phyloP scores from a whole-genome alignment of 1,284 basidiomycete species.

The Bjerkandera adusta region DNA sequence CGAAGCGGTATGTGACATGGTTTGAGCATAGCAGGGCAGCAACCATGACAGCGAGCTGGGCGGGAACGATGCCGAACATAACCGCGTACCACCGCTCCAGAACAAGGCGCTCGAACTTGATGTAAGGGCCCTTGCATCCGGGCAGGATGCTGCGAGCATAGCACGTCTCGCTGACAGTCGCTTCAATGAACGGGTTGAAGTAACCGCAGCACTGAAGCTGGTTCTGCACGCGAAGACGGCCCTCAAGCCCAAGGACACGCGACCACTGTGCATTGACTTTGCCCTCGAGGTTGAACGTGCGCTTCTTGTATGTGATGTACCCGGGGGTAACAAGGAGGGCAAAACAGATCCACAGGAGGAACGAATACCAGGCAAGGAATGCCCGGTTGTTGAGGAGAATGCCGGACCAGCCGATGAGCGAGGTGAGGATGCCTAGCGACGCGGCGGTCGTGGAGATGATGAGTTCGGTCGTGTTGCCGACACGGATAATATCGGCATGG shows the following conservation, averaged over 20 bases:
- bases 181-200: conserved; percentile 58
- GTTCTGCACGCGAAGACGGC: conserved; percentile 54
- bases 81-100: conserved; percentile 54
- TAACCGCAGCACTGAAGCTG: conserved; percentile 61
- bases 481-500: conserved; percentile 55
- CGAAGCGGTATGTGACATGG: conserved; percentile 65
- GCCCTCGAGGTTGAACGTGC: conserved; percentile 62
- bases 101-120: conserved; percentile 46
- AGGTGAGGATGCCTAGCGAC: conserved; percentile 47
- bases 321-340: conserved; percentile 58
- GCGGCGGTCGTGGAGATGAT: conserved; percentile 57
- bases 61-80: conserved; percentile 53
- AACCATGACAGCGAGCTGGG: conserved; percentile 50
- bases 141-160: conserved; percentile 54
- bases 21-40: conserved; percentile 55
- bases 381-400: conserved; percentile 65
- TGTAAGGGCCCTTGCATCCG: conserved; percentile 56
- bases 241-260: conserved; percentile 42
- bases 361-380: conserved; percentile 58
- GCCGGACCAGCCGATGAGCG: conserved; percentile 59
- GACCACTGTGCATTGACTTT: conserved; percentile 63
- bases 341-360: conserved; percentile 58
- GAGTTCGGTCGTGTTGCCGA: conserved; percentile 53
- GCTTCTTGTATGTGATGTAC: conserved; percentile 60
- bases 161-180: conserved; percentile 53